Evolutionary conservation across 768 basidiomycete genomes (phyloP), one percentile per base, ranked within the genome.

Genomic region (Russula vinacea): DNA sequence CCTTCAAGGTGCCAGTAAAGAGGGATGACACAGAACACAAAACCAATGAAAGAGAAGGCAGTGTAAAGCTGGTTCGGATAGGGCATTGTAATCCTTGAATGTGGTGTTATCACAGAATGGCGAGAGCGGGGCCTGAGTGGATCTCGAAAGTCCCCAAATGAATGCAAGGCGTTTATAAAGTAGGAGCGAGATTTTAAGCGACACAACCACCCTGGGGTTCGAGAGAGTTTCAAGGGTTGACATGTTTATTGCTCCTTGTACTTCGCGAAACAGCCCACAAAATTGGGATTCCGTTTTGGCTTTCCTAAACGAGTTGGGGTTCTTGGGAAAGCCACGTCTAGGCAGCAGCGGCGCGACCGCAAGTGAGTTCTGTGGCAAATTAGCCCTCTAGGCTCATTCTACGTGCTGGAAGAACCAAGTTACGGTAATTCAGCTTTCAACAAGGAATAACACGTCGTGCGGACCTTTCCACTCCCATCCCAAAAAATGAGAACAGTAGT

Each of bases 1-100:
- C 77, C 79, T 76, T 83, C 76, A 49, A 84, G 73, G 71, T 86
- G 85, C 81, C 82, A 84, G 19, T 80, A 79, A 47, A 83, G 74
- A 10, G 85, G 83, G 56, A 84, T 73, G 51, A 74, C 70, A 8
- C 83, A 78, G 24, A 84, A 71, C 60, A 83, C 56, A 58, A 82
- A 78, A 11, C 77, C 74, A 61, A 83, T 73, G 73, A 82, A 82
- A 49, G 82, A 72, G 56, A 77, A 73, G 39, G 68, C 72, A 45
- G 74, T 70, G 61, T 73, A 73, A 35, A 74, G 59, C 35, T 65
- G 39, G 37, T 68, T 70, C 2, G 68, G 51, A 53, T 56, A 55
- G 29, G 5, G 14, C 45, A 49, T 50, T 22, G 22, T 11, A 4
- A 19, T 45, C 19, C 42, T 44, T 19, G 19, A 3, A 42, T 19